Evolutionary conservation across 2,329 filamentous ascomycete species (phyloP), one percentile per base, ranked within the genome.

Genomic region (Lachnellula occidentalis): DNA sequence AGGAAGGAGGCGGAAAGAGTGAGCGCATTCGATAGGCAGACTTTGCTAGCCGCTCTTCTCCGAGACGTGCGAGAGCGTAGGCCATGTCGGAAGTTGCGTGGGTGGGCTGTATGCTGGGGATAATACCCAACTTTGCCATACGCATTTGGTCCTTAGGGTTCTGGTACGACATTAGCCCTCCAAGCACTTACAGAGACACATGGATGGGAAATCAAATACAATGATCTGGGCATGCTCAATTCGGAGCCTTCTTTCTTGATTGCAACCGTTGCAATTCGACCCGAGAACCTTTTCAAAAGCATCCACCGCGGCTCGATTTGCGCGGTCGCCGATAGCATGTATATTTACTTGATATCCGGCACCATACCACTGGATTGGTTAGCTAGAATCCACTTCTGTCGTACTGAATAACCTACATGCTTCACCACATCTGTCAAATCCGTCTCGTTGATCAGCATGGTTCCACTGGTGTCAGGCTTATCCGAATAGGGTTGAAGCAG

Each of bases 151-250:
- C 85, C 54, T 76, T 73, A 4, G 82, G 81, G 63, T 86, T 80
- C 63, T 66, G 22, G 11, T 31, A 9, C 27, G 8, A 11, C 3
- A 11, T 31, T 31, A 31, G 27, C 27, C 9, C 27, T 9, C 24
- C 24, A 24, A 31, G 11, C 39, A 51, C 34, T 19, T 14, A n/a
- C 12, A 43, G 15, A 45, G 3, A 34, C 3, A 5, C 5, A 48
- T 1, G 22, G 43, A 51, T 17, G 57, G 48, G 42, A 49, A 34
- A 17, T n/a, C 6, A 57, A 59, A 46, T 24, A 66, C 64, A 56
- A 88, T 82, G 61, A 88, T 87, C 62, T 88, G 86, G 0, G 84
- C 71, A 70, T 89, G 86, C 66, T 88, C 86, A 63, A 89, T 83
- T 59, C 85, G 81, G 71, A 87, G 82, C 34, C 85, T 79, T 55